phyloP scores from a whole-genome alignment of 176 grass and related monocot species.

The Aegilops longissima region DNA sequence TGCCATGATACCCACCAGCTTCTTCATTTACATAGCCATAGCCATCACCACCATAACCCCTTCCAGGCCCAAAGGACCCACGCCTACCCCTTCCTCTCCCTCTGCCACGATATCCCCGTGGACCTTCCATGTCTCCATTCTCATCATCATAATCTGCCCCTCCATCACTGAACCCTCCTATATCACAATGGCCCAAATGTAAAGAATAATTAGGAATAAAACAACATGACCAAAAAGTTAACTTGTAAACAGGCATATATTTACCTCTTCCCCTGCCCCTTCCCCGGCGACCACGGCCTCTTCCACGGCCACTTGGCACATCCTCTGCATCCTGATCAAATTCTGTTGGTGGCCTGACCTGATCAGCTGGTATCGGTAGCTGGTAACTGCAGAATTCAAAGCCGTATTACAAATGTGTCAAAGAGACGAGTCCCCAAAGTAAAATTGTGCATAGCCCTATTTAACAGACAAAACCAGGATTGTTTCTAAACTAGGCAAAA shows the following conservation, averaged over 20 bases:
- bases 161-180: slow-evolving; percentile 54
- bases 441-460: not conserved
- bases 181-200: slow-evolving; percentile 19
- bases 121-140: slow-evolving; percentile 18
- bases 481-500: not conserved
- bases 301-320: slow-evolving; percentile 48
- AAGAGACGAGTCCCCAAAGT: not conserved
- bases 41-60: slow-evolving; percentile 41
- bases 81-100: slow-evolving; percentile 44
- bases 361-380: slow-evolving; percentile 62
- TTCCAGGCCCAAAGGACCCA: slow-evolving; percentile 47
- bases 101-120: slow-evolving; percentile 42
- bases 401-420: not conserved
- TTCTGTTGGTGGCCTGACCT: slow-evolving; percentile 60
- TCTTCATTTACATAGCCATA: slow-evolving; percentile 38
- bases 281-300: slow-evolving; percentile 46
- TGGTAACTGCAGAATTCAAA: slow-evolving; percentile 59
- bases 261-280: slow-evolving; percentile 68
- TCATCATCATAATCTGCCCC: slow-evolving; percentile 39
- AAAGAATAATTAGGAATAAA: not conserved
- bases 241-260: not conserved
- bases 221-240: slow-evolving; percentile 1
- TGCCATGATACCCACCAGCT: slow-evolving; percentile 45
- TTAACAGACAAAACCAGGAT: not conserved
- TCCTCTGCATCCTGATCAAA: slow-evolving; percentile 53